Conservation (phyloP, 73 alveolate genomes). For the Paraurostyla sp. region DNA sequence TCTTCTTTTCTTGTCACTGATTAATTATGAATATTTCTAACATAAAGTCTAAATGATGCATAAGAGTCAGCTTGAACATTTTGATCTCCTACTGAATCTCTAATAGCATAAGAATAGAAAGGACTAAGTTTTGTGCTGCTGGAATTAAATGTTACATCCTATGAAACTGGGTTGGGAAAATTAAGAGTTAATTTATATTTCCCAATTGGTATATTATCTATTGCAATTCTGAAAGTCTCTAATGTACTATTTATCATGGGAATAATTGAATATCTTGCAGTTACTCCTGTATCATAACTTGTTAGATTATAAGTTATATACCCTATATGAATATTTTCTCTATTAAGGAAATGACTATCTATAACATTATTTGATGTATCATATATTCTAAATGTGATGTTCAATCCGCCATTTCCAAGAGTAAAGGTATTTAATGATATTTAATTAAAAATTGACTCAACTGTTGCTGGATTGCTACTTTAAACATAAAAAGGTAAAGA, state of each 20-base stretch:
- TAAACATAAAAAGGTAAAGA: neutral
- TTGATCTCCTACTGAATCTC: neutral
- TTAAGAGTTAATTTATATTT: neutral
- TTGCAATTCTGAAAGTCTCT: neutral
- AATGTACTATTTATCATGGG: neutral
- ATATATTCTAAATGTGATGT: neutral
- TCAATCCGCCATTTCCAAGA: constrained; percentile 13
- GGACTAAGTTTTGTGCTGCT: constrained; percentile 16
- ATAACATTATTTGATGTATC: neutral
- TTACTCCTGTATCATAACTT: neutral
- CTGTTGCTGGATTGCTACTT: neutral
- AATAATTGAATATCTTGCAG: neutral
- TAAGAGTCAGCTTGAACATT: neutral
- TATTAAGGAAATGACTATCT: neutral
- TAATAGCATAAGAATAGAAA: neutral
- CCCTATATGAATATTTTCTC: constrained; percentile 11
- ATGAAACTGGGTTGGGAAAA: neutral
- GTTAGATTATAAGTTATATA: constrained; percentile 22
- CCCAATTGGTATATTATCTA: constrained; percentile 36
- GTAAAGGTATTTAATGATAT: constrained; percentile 2
- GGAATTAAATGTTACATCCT: constrained; percentile 25
- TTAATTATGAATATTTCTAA: constrained; percentile 43
- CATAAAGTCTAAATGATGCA: constrained; percentile 10
- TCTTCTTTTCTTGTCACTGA: neutral
- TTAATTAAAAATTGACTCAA: too few species aligned